Evolutionary conservation across 805 yeast genomes (phyloP).

Genomic region (Millerago galiae): DNA sequence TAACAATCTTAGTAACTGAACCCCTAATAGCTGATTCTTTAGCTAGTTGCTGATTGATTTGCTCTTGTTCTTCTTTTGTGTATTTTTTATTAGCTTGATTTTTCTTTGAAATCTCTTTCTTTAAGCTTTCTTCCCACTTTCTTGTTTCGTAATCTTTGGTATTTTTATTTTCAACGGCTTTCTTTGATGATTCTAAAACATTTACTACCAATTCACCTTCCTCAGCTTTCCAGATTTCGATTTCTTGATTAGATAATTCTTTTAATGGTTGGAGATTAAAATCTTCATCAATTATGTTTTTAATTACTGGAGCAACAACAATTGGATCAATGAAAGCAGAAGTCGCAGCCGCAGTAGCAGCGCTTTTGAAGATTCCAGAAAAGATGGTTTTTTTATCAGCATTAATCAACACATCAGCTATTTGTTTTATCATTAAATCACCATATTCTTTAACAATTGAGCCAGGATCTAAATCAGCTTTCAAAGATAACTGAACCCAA

Average conservation of each 20-base stretch:
- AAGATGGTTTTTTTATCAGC: constrained; percentile 17
- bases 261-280: constrained; percentile 23
- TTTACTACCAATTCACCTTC: constrained; percentile 69
- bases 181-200: constrained; percentile 43
- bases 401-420: constrained; percentile 16
- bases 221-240: constrained; percentile 58
- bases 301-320: constrained; percentile 44
- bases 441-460: constrained; percentile 34
- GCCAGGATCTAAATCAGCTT: constrained; percentile 61
- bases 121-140: constrained; percentile 84
- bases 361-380: constrained; percentile 43
- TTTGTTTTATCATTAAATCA: constrained; percentile 15
- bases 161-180: constrained; percentile 53
- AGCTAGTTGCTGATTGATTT: constrained; percentile 54
- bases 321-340: constrained; percentile 56
- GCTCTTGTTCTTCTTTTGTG: constrained; percentile 68
- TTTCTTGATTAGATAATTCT: constrained; percentile 40
- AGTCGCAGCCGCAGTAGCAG: constrained; percentile 41
- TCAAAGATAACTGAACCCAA: constrained; percentile 74
- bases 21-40: constrained; percentile 55
- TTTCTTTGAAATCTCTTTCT: constrained; percentile 64
- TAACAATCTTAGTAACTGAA: constrained; percentile 33
- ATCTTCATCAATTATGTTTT: constrained; percentile 36
- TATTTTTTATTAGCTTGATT: constrained; percentile 45
- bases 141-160: constrained; percentile 78